phyloP scores from a whole-genome alignment of 805 yeast genomes.

The Brettanomyces sp. region DNA sequence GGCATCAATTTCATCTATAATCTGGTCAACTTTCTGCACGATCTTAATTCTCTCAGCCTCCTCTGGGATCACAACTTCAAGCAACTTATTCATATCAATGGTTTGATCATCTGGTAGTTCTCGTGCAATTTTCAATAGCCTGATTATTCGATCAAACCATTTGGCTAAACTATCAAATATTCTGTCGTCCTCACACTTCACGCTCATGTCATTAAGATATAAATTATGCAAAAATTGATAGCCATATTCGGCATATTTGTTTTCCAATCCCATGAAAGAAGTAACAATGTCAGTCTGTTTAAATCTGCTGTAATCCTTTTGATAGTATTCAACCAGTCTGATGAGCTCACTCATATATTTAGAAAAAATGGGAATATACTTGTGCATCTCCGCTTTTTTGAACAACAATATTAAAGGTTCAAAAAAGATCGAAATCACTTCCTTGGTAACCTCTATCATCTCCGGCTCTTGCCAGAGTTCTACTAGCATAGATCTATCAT shows the following conservation, averaged over 20 bases:
- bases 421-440: constrained; percentile 61
- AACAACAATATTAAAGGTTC: constrained; percentile 66
- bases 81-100: constrained; percentile 35
- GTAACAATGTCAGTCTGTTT: constrained; percentile 51
- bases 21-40: constrained; percentile 32
- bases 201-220: constrained; percentile 63
- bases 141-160: constrained; percentile 67
- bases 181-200: constrained; percentile 13
- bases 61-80: constrained; percentile 10
- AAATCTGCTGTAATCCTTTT: constrained; percentile 33
- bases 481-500: constrained; percentile 68
- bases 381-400: constrained; percentile 54
- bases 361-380: constrained; percentile 56
- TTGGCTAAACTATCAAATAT: constrained; percentile 61
- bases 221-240: constrained; percentile 73
- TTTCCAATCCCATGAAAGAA: constrained; percentile 53
- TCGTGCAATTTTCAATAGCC: constrained; percentile 55
- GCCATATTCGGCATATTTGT: constrained; percentile 62
- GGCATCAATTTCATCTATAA: constrained; percentile 27
- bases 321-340: constrained; percentile 39
- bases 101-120: constrained; percentile 26
- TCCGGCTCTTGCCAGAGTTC: constrained; percentile 82
- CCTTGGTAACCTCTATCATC: constrained; percentile 64
- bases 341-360: constrained; percentile 61
- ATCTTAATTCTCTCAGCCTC: constrained; percentile 12